Conservation (phyloP, 441 rosid genomes). For the Gossypium lobatum region DNA sequence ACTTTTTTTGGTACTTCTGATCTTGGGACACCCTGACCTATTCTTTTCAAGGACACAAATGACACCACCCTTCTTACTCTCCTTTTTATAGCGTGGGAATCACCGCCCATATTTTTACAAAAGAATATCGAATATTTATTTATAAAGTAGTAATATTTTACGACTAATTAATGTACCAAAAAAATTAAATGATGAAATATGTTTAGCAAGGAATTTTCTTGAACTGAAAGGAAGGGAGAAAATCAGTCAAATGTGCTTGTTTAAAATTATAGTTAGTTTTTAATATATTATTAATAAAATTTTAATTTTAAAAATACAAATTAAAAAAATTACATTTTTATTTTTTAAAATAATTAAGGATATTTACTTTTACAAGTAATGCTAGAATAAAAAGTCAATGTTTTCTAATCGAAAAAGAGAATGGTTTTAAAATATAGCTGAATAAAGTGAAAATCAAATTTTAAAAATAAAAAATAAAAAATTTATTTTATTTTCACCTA, state of each 20-base stretch:
- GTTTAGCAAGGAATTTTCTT: background rate
- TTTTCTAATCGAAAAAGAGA: too few relatives aligned
- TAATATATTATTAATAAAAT: too few relatives aligned
- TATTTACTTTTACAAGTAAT: too few relatives aligned
- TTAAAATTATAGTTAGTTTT: background rate
- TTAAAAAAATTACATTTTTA: too few relatives aligned
- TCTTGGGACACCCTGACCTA: background rate
- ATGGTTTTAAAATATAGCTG: background rate
- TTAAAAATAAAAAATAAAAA: too few relatives aligned
- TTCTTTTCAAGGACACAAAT: background rate
- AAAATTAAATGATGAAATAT: background rate
- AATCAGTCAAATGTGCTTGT: background rate
- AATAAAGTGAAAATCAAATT: too few relatives aligned
- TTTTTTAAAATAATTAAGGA: too few relatives aligned
- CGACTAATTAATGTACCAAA: background rate
- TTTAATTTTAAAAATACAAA: too few relatives aligned
- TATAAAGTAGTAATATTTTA: background rate
- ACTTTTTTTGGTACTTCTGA: background rate
- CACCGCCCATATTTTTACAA: background rate
- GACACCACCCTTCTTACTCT: background rate
- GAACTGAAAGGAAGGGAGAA: background rate
- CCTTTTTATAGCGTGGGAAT: constrained; percentile 4
- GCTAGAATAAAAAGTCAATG: background rate
- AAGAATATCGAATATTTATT: background rate
- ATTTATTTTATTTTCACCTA: too few relatives aligned